Conservation (phyloP, 768 basidiomycete genomes). For the Pleurotus pulmonarius region DNA sequence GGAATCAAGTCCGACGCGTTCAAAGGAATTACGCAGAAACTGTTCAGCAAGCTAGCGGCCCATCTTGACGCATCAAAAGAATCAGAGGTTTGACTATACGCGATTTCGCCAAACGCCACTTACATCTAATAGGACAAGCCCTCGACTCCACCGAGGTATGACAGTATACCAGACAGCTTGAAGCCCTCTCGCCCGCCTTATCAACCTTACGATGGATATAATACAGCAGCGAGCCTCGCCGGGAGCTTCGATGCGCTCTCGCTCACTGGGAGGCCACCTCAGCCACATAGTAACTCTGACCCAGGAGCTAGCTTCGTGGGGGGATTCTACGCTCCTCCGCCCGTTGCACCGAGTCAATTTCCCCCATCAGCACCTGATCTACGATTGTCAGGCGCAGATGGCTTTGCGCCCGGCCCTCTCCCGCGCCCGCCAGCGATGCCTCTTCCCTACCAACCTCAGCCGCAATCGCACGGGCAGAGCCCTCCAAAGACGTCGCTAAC, state of each 20-base stretch:
- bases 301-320: background rate
- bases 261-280: conserved; percentile 17
- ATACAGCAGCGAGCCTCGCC: conserved; percentile 19
- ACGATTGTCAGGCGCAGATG: background rate
- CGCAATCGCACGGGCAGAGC: background rate
- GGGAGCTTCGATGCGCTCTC: conserved; percentile 28
- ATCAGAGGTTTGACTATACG: background rate
- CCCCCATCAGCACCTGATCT: too few species aligned
- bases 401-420: conserved; percentile 10
- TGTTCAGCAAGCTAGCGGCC: background rate
- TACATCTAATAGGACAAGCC: background rate
- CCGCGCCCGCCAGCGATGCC: conserved; percentile 17
- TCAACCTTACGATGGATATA: conserved; percentile 8
- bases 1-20: background rate
- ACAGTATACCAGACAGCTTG: background rate
- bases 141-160: conserved; percentile 4
- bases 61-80: background rate
- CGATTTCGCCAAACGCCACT: background rate
- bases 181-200: too few species aligned
- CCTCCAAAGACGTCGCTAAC: conserved; percentile 13
- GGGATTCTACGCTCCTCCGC: background rate
- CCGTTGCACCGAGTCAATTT: background rate
- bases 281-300: background rate
- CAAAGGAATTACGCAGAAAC: background rate
- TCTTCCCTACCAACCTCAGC: conserved; percentile 11